Evolutionary conservation across 1,139 yeast genomes (phyloP).

Genomic region (Meyerozyma carpophila): DNA sequence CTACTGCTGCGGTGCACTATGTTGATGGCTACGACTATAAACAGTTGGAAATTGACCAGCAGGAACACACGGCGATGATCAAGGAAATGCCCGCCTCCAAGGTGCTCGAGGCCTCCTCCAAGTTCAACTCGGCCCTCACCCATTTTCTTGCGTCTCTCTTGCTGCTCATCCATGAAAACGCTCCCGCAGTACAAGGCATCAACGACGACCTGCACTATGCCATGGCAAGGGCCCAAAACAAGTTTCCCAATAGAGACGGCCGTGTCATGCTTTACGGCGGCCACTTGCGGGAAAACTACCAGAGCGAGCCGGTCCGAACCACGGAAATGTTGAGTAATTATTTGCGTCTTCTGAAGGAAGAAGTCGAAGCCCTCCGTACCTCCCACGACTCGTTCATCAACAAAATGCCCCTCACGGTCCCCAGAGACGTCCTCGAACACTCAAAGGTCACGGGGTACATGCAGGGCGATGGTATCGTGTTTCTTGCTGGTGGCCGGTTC

Average conservation of each 20-base stretch:
- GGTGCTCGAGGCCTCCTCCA: neutral
- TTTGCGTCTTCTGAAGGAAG: constrained; percentile 17
- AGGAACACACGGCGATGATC: neutral
- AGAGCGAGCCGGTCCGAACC: constrained; percentile 24
- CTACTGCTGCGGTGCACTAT: neutral
- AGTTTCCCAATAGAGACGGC: constrained; percentile 20
- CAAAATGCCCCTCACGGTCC: constrained; percentile 17
- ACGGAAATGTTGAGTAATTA: constrained; percentile 18
- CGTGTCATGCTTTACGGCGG: constrained; percentile 30
- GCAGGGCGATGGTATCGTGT: constrained; percentile 54
- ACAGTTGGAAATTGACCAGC: neutral
- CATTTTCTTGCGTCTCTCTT: constrained; percentile 16
- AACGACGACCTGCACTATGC: constrained; percentile 26
- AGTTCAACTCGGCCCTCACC: neutral
- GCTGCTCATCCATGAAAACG: constrained; percentile 13
- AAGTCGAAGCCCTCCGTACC: constrained; percentile 13
- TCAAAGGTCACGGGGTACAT: constrained; percentile 21
- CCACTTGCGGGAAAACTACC: constrained; percentile 28
- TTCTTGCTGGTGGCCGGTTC: constrained; percentile 58
- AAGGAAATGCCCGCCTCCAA: neutral
- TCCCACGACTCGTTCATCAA: constrained; percentile 15
- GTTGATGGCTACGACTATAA: neutral
- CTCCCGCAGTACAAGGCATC: constrained; percentile 19
- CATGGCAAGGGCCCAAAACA: constrained; percentile 13
- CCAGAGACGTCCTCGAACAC: constrained; percentile 15